Base-by-base conservation (phyloP, 495 filamentous ascomycete species). In the Tuber brumale region DNA sequence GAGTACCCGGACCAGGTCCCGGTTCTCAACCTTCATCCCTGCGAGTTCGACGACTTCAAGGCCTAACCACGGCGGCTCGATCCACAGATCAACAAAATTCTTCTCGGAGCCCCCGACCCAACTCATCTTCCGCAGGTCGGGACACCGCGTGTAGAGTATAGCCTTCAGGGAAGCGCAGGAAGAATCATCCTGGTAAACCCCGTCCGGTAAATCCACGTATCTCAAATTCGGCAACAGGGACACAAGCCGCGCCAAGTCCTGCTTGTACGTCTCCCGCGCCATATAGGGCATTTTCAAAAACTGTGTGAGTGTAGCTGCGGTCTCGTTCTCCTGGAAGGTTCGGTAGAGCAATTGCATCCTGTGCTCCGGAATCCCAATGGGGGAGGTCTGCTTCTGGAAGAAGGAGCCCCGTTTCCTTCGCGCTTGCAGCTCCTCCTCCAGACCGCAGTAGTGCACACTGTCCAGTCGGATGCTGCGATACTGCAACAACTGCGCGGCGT, bases 211-310 rank as follows among this genome's bases (percentile, higher is more conserved):
- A 84, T 99, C 95, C 76, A 97, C 91, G 83, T 95, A 97, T 81
- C 89, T 91, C 5, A 98, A 87, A 77, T 94, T 91, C 31, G 93
- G 92, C n/a, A 92, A 85, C 0, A 95, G 92, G 46, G 92, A 93
- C 51, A 97, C 91, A 35, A 91, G 93, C 69, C 93, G 89, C 23
- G 95, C 95, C 72, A 97, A 88, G 75, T 93, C 91, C 48, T 92
- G 87, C 83, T 94, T 94, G 85, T 89, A 92, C 10, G 91, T 91
- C 84, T 97, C 95, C 69, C 95, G 90, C 70, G 93, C 91, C 95
- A 97, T 97, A 84, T 97, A 98, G n/a, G 95, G 93, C 80, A 92
- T 91, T 85, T 97, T 95, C 73, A 99, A 85, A 74, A 91, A 92
- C 76, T 91, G 85, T 18, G 97, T 92, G 41, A 88, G 85, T 8